Base-by-base conservation (phyloP, 1,284 basidiomycete genomes). In the Cryptococcus wingfieldii region DNA sequence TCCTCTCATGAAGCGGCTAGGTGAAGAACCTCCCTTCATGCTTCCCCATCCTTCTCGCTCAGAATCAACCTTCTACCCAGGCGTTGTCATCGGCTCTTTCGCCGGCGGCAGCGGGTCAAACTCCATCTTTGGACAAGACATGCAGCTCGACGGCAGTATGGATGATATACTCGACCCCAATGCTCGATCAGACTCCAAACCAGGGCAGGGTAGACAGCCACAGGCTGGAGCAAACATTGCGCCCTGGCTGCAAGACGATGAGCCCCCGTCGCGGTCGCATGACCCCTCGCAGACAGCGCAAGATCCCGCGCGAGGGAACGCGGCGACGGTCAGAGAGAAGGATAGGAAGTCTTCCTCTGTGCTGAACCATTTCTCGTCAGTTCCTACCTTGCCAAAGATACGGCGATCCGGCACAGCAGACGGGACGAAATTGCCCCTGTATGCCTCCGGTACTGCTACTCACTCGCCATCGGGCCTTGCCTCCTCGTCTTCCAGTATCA, bases 191-290 rank as follows among this genome's bases (percentile, higher is more conserved):
- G 23, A 51, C 39, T 56, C 31, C 28, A 27, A 37, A 44, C 31
- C 56, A 12, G 51, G 50, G 41, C 12, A 39, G 28, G 42, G 31
- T 13, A 50, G 53, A 8, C 42, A 58, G 4, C 63, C 60, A 23
- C 67, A 56, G 39, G 69, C 67, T 7, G 64, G 58, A 1, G 61
- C 68, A 18, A 76, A 73, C 54, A 73, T 75, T 49, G 74, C 74
- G 8, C 74, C 74, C 8, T 76, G 74, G 74, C 55, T 74, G 25
- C 60, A 62, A 52, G 74, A 76, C 28, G 72, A 72, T 57, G 47
- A 45, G 38, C 56, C 60, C n/a, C 19, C 50, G 6, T 10, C 50
- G 18, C 47, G 46, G 23, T 13, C 45, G 10, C 23, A 47, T 47
- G 53, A 46, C 16, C 47, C 58, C 16, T 23, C 53, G 9, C 45